Evolutionary conservation across 2,329 filamentous ascomycete genomes (phyloP).

Genomic region (Corynespora cassiicola): DNA sequence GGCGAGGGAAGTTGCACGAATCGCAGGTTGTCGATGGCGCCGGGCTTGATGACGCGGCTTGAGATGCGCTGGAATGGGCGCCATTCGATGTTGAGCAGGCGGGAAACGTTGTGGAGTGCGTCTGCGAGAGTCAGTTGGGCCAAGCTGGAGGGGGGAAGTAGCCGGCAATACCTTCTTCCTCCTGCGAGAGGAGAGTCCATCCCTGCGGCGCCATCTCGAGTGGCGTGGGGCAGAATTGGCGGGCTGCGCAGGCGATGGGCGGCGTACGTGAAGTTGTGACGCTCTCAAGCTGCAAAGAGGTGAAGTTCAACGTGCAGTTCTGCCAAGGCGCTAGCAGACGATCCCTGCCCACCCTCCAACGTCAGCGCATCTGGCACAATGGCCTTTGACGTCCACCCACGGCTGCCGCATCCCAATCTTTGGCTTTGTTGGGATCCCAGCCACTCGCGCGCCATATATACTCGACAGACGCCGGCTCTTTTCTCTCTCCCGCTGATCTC

Average conservation of each 20-base stretch:
- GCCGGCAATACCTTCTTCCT: slow-evolving; percentile 64
- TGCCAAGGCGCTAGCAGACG: background rate
- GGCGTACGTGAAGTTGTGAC: no score
- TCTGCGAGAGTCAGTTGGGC: slow-evolving; percentile 54
- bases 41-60: slow-evolving; percentile 74
- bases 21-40: slow-evolving; percentile 64
- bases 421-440: no score
- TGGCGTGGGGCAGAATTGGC: background rate
- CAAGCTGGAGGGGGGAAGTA: background rate
- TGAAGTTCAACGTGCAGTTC: slow-evolving; percentile 7
- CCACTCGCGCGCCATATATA: no score
- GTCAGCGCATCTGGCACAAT: background rate
- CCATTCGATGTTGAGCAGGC: slow-evolving; percentile 88
- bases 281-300: background rate
- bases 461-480: no score
- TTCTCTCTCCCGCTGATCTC: no score
- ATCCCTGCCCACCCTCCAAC: background rate
- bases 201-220: slow-evolving; percentile 52
- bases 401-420: no score
- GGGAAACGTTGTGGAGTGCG: slow-evolving; percentile 79
- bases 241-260: background rate
- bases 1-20: slow-evolving; percentile 68
- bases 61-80: slow-evolving; percentile 90
- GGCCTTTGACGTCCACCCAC: no score
- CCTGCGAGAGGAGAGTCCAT: slow-evolving; percentile 75